Conservation (phyloP, 352 stramenopile species). For the Phytophthora constricta region DNA sequence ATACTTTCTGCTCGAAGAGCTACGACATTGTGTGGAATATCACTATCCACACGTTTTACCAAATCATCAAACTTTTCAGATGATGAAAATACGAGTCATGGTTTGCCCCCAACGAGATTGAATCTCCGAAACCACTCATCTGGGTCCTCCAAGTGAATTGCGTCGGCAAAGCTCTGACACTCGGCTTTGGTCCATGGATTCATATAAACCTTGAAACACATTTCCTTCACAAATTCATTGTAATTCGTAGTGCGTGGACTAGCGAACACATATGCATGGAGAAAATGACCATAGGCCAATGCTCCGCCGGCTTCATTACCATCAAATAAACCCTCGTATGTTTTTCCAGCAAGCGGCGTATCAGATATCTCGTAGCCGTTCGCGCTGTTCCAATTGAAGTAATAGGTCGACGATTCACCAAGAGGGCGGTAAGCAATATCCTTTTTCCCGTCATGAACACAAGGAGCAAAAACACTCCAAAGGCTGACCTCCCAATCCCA, state of each 20-base stretch:
- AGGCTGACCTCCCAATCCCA: slow-evolving; percentile 31
- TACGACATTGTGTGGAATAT: neutral
- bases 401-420: slow-evolving; percentile 6
- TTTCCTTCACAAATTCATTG: slow-evolving; percentile 32
- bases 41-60: neutral
- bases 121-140: slow-evolving; percentile 28
- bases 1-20: slow-evolving; percentile 5
- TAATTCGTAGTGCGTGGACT: slow-evolving; percentile 33
- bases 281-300: neutral
- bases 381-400: slow-evolving; percentile 14
- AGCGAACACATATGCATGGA: slow-evolving; percentile 24
- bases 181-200: slow-evolving; percentile 39
- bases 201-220: slow-evolving; percentile 34
- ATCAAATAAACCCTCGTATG: slow-evolving; percentile 29
- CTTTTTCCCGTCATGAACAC: slow-evolving; percentile 24
- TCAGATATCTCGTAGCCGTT: slow-evolving; percentile 10
- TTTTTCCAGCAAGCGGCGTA: neutral
- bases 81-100: slow-evolving; percentile 31
- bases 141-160: slow-evolving; percentile 16
- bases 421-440: slow-evolving; percentile 29
- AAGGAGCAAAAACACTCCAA: slow-evolving; percentile 34
- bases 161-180: slow-evolving; percentile 23
- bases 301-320: slow-evolving; percentile 5
- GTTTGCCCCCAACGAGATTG: slow-evolving; percentile 35
- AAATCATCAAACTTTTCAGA: slow-evolving; percentile 14